Base-by-base conservation (phyloP, 73 alveolate genomes). In the Paramecium sexaurelia region DNA sequence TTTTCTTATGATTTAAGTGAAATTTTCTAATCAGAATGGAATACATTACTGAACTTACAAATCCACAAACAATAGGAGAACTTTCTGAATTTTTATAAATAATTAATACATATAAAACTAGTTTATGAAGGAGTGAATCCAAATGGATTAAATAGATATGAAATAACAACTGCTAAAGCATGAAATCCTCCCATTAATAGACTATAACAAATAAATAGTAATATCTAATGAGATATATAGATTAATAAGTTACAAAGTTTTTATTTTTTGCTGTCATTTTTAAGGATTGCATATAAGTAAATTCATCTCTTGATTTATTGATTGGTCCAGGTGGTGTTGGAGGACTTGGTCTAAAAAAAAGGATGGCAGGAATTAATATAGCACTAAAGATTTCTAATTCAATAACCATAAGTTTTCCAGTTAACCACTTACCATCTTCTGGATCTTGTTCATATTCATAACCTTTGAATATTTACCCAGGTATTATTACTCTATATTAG, bases 101-200 rank as follows among this genome's bases (percentile, higher is more conserved):
- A 3, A 66, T n/a, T n/a, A n/a, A 15, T 73, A 73, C 87, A 78
- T 22, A 78, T 78, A 17, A 29, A 78, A 3, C 90, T 78, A 10
- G 55, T 78, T 45, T 78, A 45, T 78, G 90, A 41, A 6, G 90
- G 75, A 17, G 90, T 78, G n/a, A 40, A 78, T n/a, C 90, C 90
- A 78, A 78, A 78, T 1, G 90, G 90, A 78, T 78, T 37, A 24
- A 78, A 78, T 13, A 78, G 19, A 45, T 39, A 78, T 1, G 90
- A 39, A 40, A 78, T 78, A 0, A 43, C 71, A n/a, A 43, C 90
- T 41, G 90, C 90, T 19, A 78, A 78, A 11, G 90, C 90, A 40
- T 78, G 90, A 78, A 78, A 78, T 33, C 90, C 90, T n/a, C 90
- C 90, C 90, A 78, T 78, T 1, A 78, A 19, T 40, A 78, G 29